Conservation (phyloP, 1,139 yeast genomes). For the Lodderomyces jiufengensis region DNA sequence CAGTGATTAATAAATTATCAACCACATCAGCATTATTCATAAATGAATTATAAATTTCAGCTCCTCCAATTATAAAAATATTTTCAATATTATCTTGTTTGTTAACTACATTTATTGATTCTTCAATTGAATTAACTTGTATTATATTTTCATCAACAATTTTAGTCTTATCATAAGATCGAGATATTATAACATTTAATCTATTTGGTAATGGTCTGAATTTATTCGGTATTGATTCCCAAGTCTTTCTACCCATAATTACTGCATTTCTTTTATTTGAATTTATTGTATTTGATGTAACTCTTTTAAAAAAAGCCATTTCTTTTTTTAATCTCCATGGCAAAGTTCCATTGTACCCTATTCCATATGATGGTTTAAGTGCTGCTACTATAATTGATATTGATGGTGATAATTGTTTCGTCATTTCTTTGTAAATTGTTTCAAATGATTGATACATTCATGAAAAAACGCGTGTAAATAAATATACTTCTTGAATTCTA, state of each 20-base stretch:
- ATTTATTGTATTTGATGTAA: constrained; percentile 48
- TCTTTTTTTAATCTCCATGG: constrained; percentile 90
- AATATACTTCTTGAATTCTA: too few species aligned
- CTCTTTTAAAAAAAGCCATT: constrained; percentile 77
- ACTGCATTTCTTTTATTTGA: constrained; percentile 61
- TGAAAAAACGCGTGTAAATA: too few species aligned
- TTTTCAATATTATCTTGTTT: constrained; percentile 35
- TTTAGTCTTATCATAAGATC: constrained; percentile 25
- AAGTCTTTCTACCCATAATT: constrained; percentile 93
- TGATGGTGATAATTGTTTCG: constrained; percentile 14
- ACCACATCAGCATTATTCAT: constrained; percentile 39
- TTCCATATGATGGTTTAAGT: constrained; percentile 72
- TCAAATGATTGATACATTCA: background rate
- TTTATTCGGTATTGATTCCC: constrained; percentile 86
- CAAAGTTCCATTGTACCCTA: constrained; percentile 74
- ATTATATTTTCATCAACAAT: constrained; percentile 28
- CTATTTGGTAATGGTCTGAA: constrained; percentile 83
- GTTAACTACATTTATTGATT: constrained; percentile 29
- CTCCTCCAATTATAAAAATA: constrained; percentile 89
- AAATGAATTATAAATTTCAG: constrained; percentile 69
- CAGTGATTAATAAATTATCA: constrained; percentile 69
- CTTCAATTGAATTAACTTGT: constrained; percentile 45
- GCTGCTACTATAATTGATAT: constrained; percentile 81
- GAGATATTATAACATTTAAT: constrained; percentile 69
- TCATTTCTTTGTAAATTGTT: constrained; percentile 2